Base-by-base conservation (phyloP, 148 eudicot genomes). In the Persicaria maculosa region DNA sequence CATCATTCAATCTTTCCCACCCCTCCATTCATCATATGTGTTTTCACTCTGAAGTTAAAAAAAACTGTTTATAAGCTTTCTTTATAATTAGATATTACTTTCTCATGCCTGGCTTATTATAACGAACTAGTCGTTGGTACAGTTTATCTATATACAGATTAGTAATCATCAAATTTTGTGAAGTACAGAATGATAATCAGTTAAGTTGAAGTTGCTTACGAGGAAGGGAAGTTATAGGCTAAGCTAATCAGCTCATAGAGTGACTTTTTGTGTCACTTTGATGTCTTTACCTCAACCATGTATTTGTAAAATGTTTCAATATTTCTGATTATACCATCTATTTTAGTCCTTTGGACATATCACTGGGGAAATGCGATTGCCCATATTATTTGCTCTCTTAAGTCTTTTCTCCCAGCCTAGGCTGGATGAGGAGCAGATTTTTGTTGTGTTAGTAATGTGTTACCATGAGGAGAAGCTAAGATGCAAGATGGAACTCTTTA, bases 1-100 rank as follows among this genome's bases (percentile, higher is more conserved):
- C 55, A 17, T 59, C 61, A 10, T 79, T 44, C 31, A 47, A 46
- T 82, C 31, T 16, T 55, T 16, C 72, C 8, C 71, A 22, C 15
- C 72, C 62, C 44, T 61, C 20, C 10, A 40, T 48, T 8, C 17
- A 36, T 54, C n/a, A 55, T 12, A 50, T 31, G 67, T 12, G 31
- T 50, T 48, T 48, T 48, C 52, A 48, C 12, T 9, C 52, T 48
- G 52, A 48, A 48, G 12, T 48, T 48, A 8, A 8, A 31, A 31
- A 31, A 31, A 31, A 31, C 2, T 22, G 40, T 31, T 31, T 31
- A 31, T 31, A 31, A 31, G 40, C 40, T 31, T 9, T 12, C 12
- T 48, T 48, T 48, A 48, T 48, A 48, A 48, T 48, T 48, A 8
- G 52, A 48, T 48, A 48, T 48, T 12, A 48, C 12, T 48, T 48